phyloP scores from a whole-genome alignment of 306 rosid species.

The Rosa persica region DNA sequence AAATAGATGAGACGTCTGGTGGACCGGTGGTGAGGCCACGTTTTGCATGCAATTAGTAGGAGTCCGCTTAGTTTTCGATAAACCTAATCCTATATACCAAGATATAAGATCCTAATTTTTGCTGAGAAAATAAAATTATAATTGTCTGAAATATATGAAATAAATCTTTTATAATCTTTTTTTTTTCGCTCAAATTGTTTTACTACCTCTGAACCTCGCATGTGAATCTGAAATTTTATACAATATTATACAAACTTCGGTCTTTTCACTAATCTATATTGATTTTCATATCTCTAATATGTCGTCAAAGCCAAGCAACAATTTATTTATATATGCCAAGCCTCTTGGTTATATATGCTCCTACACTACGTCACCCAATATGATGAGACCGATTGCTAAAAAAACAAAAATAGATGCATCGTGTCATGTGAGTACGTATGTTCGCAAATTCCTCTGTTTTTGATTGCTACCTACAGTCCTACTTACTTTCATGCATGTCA shows the following conservation, averaged over 20 bases:
- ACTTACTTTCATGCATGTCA: not conserved
- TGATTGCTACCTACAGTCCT: not conserved
- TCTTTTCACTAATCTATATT: too few relatives aligned
- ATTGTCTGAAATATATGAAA: too few relatives aligned
- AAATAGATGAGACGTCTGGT: not conserved
- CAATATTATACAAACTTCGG: too few relatives aligned
- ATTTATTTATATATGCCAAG: too few relatives aligned
- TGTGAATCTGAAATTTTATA: too few relatives aligned
- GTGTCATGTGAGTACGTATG: not conserved
- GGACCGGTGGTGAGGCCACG: not conserved
- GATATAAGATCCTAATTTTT: not conserved
- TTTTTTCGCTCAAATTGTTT: too few relatives aligned
- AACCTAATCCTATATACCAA: not conserved
- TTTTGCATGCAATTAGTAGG: not conserved
- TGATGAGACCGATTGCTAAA: not conserved
- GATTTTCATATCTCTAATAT: too few relatives aligned
- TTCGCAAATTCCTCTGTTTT: not conserved
- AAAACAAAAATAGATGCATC: not conserved
- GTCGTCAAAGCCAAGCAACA: too few relatives aligned
- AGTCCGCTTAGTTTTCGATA: too few relatives aligned
- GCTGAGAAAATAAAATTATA: too few relatives aligned
- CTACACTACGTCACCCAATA: not conserved
- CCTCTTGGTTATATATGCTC: not conserved
- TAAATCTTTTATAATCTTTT: too few relatives aligned
- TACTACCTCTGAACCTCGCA: too few relatives aligned